phyloP scores from a whole-genome alignment of 2,329 filamentous ascomycete species.

The Penicillium nordicum region DNA sequence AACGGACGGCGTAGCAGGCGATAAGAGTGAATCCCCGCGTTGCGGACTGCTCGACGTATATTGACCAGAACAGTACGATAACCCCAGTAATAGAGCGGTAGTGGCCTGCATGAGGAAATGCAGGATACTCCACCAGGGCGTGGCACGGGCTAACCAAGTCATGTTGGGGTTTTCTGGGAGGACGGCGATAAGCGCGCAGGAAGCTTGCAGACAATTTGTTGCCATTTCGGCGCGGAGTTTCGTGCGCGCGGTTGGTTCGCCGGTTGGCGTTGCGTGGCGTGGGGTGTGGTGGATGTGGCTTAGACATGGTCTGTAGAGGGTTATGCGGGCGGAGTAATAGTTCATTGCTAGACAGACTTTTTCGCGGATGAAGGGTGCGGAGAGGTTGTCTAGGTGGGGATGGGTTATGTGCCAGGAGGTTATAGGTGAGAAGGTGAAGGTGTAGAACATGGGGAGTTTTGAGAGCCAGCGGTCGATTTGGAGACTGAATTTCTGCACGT shows the following conservation, averaged over 20 bases:
- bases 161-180: constrained; percentile 38
- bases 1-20: neutral
- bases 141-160: constrained; percentile 32
- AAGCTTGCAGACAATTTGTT: constrained; percentile 37
- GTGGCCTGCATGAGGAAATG: constrained; percentile 45
- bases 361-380: constrained; percentile 25
- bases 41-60: neutral
- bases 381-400: constrained; percentile 12
- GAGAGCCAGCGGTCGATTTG: constrained; percentile 36
- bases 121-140: constrained; percentile 45
- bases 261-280: neutral
- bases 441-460: constrained; percentile 32
- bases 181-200: constrained; percentile 36
- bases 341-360: constrained; percentile 39
- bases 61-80: constrained; percentile 23
- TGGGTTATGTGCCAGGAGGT: constrained; percentile 22
- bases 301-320: constrained; percentile 43
- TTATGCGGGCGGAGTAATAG: constrained; percentile 42
- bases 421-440: constrained; percentile 30
- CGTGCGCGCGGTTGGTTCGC: neutral
- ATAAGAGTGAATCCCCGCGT: too few relatives aligned
- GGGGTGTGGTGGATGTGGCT: constrained; percentile 27
- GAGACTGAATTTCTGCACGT: constrained; percentile 31
- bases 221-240: constrained; percentile 27
- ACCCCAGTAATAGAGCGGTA: constrained; percentile 40